These are phyloP conservation scores for Cordyceps fumosorosea DNA, from an alignment of 2,329 filamentous ascomycete genomes.

Conservation along the genomic window DNA sequence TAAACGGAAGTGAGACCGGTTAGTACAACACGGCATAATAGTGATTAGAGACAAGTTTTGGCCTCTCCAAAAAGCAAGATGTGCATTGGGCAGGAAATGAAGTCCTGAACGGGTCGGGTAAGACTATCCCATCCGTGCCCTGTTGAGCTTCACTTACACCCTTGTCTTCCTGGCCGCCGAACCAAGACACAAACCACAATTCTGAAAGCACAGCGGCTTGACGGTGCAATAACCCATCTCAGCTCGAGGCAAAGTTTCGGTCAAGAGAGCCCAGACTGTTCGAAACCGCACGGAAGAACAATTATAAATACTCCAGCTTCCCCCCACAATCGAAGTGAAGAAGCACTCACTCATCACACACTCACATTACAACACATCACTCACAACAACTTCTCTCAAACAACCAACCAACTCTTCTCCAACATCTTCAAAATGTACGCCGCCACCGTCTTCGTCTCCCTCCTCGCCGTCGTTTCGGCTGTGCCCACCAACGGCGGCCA, in stretches of 20 bases:
- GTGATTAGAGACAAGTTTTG: too few species aligned
- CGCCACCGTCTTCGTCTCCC: not conserved
- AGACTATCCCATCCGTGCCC: not conserved
- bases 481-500: conserved; percentile 9
- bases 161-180: not conserved
- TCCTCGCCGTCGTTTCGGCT: not conserved
- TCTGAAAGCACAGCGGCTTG: too few species aligned
- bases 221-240: not conserved
- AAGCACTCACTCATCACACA: not conserved
- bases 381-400: not conserved
- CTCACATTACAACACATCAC: not conserved
- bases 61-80: too few species aligned
- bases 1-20: too few species aligned
- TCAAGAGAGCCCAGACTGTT: not conserved
- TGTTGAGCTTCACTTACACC: not conserved
- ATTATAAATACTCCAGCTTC: not conserved
- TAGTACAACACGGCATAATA: too few species aligned
- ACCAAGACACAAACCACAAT: not conserved
- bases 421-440: conserved; percentile 4
- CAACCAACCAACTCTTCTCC: not conserved
- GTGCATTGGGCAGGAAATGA: not conserved
- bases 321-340: not conserved
- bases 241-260: too few species aligned
- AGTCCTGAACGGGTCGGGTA: not conserved
- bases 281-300: not conserved